Evolutionary conservation across 345 rosid genomes (phyloP).

Genomic region (Salix koriyanagi): DNA sequence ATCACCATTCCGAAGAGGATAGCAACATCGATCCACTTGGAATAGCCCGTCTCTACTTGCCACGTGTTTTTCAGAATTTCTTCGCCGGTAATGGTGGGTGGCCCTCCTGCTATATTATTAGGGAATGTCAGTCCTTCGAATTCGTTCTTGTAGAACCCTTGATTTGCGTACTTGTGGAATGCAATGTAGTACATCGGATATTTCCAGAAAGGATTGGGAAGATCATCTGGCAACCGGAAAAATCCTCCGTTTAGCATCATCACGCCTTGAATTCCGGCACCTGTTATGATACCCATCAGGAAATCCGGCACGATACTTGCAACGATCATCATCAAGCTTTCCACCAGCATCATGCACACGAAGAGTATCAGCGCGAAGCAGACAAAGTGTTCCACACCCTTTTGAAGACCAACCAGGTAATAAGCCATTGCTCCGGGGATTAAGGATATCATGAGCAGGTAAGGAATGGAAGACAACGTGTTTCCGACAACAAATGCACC

Average conservation of each 20-base stretch:
- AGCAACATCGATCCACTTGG: constrained; percentile 29
- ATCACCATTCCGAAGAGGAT: constrained; percentile 27
- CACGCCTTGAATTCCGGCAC: constrained; percentile 50
- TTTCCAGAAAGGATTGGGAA: constrained; percentile 43
- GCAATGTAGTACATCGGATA: constrained; percentile 45
- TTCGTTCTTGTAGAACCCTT: constrained; percentile 36
- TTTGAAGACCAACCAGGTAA: constrained; percentile 38
- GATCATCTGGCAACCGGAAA: constrained; percentile 38
- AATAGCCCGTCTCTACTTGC: constrained; percentile 29
- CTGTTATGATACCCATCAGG: constrained; percentile 51
- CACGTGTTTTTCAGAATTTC: constrained; percentile 23
- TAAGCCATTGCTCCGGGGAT: constrained; percentile 48
- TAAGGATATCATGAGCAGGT: constrained; percentile 32
- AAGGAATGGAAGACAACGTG: constrained; percentile 45
- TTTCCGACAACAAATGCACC: constrained; percentile 47
- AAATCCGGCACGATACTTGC: constrained; percentile 52
- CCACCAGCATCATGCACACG: constrained; percentile 46
- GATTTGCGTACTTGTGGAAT: constrained; percentile 30
- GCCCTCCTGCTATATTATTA: constrained; percentile 13
- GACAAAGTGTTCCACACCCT: constrained; percentile 18
- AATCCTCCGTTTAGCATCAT: constrained; percentile 50
- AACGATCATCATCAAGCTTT: constrained; percentile 55
- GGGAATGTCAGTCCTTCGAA: constrained; percentile 19
- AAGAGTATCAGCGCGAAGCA: constrained; percentile 32
- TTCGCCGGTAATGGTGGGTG: constrained; percentile 10